phyloP scores from a whole-genome alignment of 2,329 filamentous ascomycete genomes.

The Cordyceps fumosorosea region DNA sequence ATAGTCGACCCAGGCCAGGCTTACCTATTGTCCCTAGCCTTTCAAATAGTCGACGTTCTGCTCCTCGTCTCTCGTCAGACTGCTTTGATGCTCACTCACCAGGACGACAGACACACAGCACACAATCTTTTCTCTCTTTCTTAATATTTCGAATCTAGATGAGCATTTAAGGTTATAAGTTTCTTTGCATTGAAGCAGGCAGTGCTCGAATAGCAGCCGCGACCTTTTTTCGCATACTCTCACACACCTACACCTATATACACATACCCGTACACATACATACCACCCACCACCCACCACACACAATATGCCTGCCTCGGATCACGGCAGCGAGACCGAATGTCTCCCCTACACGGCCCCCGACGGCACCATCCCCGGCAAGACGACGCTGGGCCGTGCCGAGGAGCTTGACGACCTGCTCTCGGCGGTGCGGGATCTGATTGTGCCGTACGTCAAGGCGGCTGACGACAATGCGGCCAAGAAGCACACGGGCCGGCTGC shows the following conservation, averaged over 20 bases:
- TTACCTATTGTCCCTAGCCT: not conserved
- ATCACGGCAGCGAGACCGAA: constrained; percentile 9
- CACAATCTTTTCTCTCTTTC: not conserved
- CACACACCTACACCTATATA: not conserved
- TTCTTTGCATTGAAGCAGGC: not conserved
- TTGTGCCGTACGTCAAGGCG: constrained; percentile 62
- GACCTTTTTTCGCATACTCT: not conserved
- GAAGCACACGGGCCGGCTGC: constrained; percentile 42
- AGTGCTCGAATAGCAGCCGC: not conserved
- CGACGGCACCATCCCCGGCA: not conserved
- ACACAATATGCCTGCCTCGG: constrained; percentile 8
- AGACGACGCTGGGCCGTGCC: constrained; percentile 2
- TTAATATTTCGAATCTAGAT: not conserved
- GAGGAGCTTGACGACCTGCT: constrained; percentile 48
- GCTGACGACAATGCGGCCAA: constrained; percentile 57
- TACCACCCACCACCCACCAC: not conserved
- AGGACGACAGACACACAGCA: not conserved
- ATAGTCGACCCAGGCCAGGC: not conserved
- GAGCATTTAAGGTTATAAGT: not conserved
- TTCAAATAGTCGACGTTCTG: constrained; percentile 7
- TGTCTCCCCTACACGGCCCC: not conserved
- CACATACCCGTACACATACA: not conserved
- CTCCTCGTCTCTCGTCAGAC: not conserved
- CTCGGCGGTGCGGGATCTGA: constrained; percentile 57
- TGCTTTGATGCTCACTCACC: not conserved